Evolutionary conservation across 192 early-diverging fungal species (phyloP).

Genomic region (Gamsiella multidivaricata): DNA sequence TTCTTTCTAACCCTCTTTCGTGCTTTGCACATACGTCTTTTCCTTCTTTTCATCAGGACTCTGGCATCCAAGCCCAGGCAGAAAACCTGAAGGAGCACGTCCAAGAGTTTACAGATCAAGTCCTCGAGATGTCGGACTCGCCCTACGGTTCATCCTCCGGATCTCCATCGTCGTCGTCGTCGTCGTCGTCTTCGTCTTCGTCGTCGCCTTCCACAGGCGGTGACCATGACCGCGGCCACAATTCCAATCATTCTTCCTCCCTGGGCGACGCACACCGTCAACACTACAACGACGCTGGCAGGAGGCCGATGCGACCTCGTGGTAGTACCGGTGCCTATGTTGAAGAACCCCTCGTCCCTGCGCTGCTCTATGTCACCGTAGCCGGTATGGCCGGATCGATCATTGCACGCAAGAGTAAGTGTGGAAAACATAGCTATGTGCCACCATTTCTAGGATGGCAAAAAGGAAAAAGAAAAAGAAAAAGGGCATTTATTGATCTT

Average conservation of each 20-base stretch:
- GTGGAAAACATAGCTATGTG: no score
- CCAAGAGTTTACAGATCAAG: conserved; percentile 44
- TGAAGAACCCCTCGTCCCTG: conserved; percentile 39
- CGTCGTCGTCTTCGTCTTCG: conserved; percentile 12
- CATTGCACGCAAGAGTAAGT: conserved; percentile 48
- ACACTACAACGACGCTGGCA: no score
- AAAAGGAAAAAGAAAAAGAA: no score
- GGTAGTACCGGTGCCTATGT: conserved; percentile 35
- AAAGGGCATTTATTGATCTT: no score
- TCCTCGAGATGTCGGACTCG: conserved; percentile 32
- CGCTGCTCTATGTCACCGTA: conserved; percentile 29
- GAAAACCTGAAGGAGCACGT: conserved; percentile 39
- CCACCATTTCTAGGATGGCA: no score
- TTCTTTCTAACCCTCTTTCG: not conserved
- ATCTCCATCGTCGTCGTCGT: conserved; percentile 3
- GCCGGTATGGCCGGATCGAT: conserved; percentile 34
- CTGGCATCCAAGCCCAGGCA: conserved; percentile 21
- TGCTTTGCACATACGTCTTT: no score
- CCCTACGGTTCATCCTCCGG: conserved; percentile 12
- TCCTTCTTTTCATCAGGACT: conserved; percentile 13
- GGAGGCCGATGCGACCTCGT: not conserved
- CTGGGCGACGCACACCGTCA: not conserved
- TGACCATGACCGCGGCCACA: conserved; percentile 15
- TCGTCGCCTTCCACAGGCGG: no score
- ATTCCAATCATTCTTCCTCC: conserved; percentile 17